phyloP scores from a whole-genome alignment of 2,329 filamentous ascomycete genomes.

The Dryadomyces sulphureus region DNA sequence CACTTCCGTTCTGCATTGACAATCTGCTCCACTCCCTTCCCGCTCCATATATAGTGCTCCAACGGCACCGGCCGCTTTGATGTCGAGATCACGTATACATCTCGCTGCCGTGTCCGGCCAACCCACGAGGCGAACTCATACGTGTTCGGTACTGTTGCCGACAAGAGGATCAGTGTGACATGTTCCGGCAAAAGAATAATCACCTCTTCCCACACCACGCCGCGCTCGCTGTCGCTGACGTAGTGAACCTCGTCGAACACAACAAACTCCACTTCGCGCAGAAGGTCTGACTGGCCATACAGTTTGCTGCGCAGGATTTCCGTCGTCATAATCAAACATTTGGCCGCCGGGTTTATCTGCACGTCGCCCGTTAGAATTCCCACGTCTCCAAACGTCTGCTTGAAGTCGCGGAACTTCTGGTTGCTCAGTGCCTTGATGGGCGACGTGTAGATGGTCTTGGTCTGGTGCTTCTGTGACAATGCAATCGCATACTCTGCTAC shows the following conservation, averaged over 20 bases:
- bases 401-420: conserved; percentile 95
- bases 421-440: conserved; percentile 98
- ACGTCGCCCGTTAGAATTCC: conserved; percentile 95
- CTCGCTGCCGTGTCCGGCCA: conserved; percentile 91
- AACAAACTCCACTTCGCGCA: conserved; percentile 94
- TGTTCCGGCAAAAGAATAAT: conserved; percentile 99
- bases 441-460: conserved; percentile 96
- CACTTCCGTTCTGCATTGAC: conserved; percentile 89
- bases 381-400: conserved; percentile 81
- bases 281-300: conserved; percentile 87
- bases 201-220: conserved; percentile 98
- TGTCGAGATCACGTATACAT: conserved; percentile 98
- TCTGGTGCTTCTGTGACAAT: conserved; percentile 95
- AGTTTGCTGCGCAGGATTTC: conserved; percentile 98
- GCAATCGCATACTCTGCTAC: conserved; percentile 97
- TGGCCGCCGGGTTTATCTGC: conserved; percentile 93
- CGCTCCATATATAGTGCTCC: conserved; percentile 93
- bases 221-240: conserved; percentile 88
- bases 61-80: conserved; percentile 87
- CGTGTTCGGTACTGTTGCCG: conserved; percentile 93
- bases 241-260: conserved; percentile 99
- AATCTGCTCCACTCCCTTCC: conserved; percentile 85
- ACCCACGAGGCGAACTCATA: conserved; percentile 98
- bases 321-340: conserved; percentile 98
- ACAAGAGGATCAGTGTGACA: conserved; percentile 86